Evolutionary conservation across 805 yeast species (phyloP), one percentile per base, ranked within the genome.

Genomic region (Barnettozyma californica): DNA sequence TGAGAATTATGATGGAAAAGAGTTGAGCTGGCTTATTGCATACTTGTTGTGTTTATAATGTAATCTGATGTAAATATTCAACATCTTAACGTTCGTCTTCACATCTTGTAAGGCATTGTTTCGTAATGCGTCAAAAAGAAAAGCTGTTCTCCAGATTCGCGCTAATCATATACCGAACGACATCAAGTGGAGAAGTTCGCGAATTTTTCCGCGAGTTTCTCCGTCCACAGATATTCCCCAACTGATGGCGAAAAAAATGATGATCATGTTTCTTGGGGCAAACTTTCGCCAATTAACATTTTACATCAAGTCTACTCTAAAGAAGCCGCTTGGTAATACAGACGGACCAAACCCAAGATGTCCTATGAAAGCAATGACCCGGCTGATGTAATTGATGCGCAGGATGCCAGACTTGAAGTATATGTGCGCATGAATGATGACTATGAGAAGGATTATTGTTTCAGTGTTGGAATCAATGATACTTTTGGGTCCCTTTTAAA

Each of bases 361-460:
- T 43, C 50, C 27, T 13, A 18, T 8, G 44, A 47, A 33, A 42
- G 44, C 35, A 41, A 44, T 36, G 54, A 50, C 33, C 52, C 53
- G 21, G 54, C 52, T 4, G 57, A 58, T 44, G 55, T 55, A 10
- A 41, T 50, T 10, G 61, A 58, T 14, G 61, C 53, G 4, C 50
- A 56, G 27, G 62, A 60, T 39, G 61, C 64, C 18, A 54, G 58
- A 27, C 43, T 61, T 13, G 65, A 61, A 46, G 45, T 61, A n/a
- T 61, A 55, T 69, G 67, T 94, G 54, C 84, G 99, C 51, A 81
- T 92, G 76, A 89, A 87, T 63, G 84, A 79, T 50, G 96, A 91
- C 61, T 66, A 70, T 43, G 97, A 89, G 60, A 85, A 85, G 65
- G 99, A 92, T 65, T 91, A 89, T 68, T 87, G 96, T 58, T 88